phyloP scores from a whole-genome alignment of 2,329 filamentous ascomycete species.

The Esteya vermicola region DNA sequence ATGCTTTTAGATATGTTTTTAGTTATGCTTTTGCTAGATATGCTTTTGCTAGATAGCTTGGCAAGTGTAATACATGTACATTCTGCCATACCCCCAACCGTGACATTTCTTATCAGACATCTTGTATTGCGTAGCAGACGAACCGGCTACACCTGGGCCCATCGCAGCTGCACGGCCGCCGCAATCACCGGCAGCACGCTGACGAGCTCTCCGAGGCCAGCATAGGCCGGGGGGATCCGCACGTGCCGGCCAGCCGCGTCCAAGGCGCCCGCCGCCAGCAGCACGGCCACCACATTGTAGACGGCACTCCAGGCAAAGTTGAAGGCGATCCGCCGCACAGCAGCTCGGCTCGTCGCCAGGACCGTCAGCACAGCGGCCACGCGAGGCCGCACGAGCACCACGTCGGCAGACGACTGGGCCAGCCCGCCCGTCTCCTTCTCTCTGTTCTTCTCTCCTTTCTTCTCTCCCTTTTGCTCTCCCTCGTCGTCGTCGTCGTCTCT shows the following conservation, averaged over 20 bases:
- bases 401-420: constrained; percentile 52
- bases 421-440: too few species aligned
- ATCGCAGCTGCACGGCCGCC: constrained; percentile 35
- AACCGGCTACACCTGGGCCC: constrained; percentile 16
- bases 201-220: constrained; percentile 57
- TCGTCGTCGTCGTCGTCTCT: constrained; percentile 25
- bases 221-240: constrained; percentile 44
- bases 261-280: constrained; percentile 53
- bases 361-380: constrained; percentile 43
- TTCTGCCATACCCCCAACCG: too few species aligned
- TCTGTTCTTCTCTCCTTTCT: too few species aligned
- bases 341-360: constrained; percentile 35
- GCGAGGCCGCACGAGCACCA: constrained; percentile 45
- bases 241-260: constrained; percentile 12
- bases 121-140: too few species aligned
- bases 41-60: too few species aligned
- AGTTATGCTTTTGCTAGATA: too few species aligned
- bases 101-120: too few species aligned
- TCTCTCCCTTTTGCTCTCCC: too few species aligned
- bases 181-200: constrained; percentile 58
- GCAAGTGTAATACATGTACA: too few species aligned
- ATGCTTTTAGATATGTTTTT: too few species aligned
- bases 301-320: constrained; percentile 59
- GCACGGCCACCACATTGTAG: constrained; percentile 56
- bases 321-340: constrained; percentile 38